Conservation (phyloP, 2,329 filamentous ascomycete genomes). For the Aspergillus niger region DNA sequence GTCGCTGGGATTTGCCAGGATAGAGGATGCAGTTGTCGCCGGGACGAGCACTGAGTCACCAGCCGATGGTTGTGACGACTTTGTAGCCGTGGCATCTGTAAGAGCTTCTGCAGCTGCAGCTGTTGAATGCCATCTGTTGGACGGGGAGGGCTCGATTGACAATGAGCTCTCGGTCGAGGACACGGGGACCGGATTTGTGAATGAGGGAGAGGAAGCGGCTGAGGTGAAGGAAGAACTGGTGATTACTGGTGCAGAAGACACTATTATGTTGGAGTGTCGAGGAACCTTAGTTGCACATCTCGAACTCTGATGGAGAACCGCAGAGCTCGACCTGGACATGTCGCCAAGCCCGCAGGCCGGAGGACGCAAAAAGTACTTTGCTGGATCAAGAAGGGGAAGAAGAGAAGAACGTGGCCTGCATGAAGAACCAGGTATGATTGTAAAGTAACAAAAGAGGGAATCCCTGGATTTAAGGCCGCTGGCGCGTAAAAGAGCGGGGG, state of each 20-base stretch:
- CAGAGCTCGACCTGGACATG: slow-evolving; percentile 32
- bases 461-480: neutral
- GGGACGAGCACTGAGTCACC: neutral
- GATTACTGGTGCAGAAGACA: slow-evolving; percentile 7
- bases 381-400: slow-evolving; percentile 6
- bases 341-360: slow-evolving; percentile 25
- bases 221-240: slow-evolving; percentile 8
- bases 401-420: slow-evolving; percentile 2
- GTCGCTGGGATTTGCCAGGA: neutral
- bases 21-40: neutral
- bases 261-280: slow-evolving; percentile 16
- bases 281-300: slow-evolving; percentile 30
- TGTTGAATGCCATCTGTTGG: neutral
- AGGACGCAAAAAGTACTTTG: slow-evolving; percentile 5
- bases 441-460: neutral
- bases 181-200: neutral
- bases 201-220: slow-evolving; percentile 4
- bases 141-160: neutral
- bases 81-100: neutral
- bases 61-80: neutral
- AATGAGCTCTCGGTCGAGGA: neutral
- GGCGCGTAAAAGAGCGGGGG: slow-evolving; percentile 6
- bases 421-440: neutral
- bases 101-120: neutral
- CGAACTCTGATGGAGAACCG: slow-evolving; percentile 25